phyloP scores from a whole-genome alignment of 768 basidiomycete species.

The Paxillus rubicundulus region DNA sequence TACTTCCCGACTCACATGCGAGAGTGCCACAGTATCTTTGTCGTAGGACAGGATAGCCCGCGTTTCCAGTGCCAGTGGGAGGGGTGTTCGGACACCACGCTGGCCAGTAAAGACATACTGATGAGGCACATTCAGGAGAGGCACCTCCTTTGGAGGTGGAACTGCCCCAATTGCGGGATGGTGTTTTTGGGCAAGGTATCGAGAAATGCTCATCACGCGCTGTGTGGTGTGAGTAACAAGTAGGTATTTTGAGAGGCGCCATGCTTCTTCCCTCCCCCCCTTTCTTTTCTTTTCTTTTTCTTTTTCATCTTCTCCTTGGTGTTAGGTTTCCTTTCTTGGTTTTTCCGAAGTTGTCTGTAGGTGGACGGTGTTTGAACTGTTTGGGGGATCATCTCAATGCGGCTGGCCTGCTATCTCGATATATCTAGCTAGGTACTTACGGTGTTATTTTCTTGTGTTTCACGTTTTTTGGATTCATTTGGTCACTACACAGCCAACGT shows the following conservation, averaged over 20 bases:
- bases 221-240: slow-evolving; percentile 6
- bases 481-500: neutral
- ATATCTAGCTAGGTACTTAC: neutral
- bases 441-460: neutral
- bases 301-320: neutral
- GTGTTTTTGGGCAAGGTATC: slow-evolving; percentile 11
- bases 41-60: neutral
- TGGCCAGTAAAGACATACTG: slow-evolving; percentile 19
- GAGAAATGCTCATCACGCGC: slow-evolving; percentile 19
- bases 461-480: neutral
- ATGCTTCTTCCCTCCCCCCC: neutral
- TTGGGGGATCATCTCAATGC: too few relatives aligned
- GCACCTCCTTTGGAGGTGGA: slow-evolving; percentile 25
- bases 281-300: too few relatives aligned
- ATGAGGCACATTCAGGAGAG: slow-evolving; percentile 26
- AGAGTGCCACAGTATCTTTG: slow-evolving; percentile 20
- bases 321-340: neutral
- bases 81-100: slow-evolving; percentile 16
- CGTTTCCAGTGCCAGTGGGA: slow-evolving; percentile 25
- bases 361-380: too few relatives aligned
- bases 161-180: slow-evolving; percentile 22
- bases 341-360: neutral
- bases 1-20: slow-evolving; percentile 16
- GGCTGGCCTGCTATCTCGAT: slow-evolving; percentile 9
- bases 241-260: neutral